Base-by-base conservation (phyloP, 495 filamentous ascomycete genomes). In the Xylaria nigripes region DNA sequence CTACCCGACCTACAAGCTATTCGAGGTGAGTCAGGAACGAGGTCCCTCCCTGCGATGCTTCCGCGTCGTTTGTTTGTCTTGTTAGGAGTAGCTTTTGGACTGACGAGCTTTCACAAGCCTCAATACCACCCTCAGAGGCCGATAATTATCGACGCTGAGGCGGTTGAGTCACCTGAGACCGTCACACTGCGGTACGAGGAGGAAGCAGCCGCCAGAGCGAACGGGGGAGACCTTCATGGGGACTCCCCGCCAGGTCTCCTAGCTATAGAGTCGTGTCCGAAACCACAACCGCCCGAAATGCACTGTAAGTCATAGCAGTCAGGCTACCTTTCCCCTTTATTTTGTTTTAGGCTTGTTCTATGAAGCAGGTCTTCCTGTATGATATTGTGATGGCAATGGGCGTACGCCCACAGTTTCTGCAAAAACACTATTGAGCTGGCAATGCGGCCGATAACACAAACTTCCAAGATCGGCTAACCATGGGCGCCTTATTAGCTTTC, bases 181-280 rank as follows among this genome's bases (percentile, higher is more conserved):
- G 61, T 74, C 45, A 76, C 72, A 16, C 71, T 77, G 16, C 68
- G 72, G 38, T 65, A 76, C 56, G 73, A 75, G 58, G 64, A 67
- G 58, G 74, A 75, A 49, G 74, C 72, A 51, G 73, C 73, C 9
- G 72, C 68, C 43, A 64, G 67, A 66, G 65, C 60, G 55, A 69
- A 67, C 71, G 72, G 73, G 61, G 73, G 72, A 65, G 70, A 64
- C 70, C 72, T 73, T 59, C 62, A 63, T 63, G 73, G 71, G 70
- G 70, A 69, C 56, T 72, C 72, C 66, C 73, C 73, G 55, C 69
- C 70, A 61, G 73, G 74, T 73, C 74, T 77, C 70, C 72, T 76
- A 56, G 68, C 68, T 56, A 76, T 75, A 69, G 65, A 72, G 51
- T 62, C 67, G 51, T 75, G 70, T 61, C 42, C 55, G 46, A 76